phyloP scores from a whole-genome alignment of 2,329 filamentous ascomycete genomes.

The Fusarium nanum region DNA sequence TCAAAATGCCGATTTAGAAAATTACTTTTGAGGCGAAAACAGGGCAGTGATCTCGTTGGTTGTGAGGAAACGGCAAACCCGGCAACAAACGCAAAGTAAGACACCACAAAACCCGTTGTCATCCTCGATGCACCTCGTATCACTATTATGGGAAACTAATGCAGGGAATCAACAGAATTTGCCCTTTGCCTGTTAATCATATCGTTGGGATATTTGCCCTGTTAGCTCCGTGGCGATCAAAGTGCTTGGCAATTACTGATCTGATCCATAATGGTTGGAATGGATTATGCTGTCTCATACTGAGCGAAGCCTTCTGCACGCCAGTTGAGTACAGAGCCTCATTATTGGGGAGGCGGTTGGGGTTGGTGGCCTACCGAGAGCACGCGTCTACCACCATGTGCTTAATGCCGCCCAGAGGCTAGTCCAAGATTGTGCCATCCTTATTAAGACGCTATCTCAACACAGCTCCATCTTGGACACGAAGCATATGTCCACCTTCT shows the following conservation, averaged over 20 bases:
- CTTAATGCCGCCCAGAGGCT: conserved; percentile 9
- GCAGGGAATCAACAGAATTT: not conserved
- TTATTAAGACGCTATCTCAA: conserved; percentile 2
- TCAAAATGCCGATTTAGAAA: conserved; percentile 12
- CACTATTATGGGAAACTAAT: conserved; percentile 1
- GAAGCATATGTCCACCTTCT: not conserved
- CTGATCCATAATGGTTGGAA: not conserved
- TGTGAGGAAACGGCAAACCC: conserved; percentile 6
- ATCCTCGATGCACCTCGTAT: conserved; percentile 6
- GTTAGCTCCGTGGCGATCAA: not conserved
- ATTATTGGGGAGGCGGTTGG: not conserved
- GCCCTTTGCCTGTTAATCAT: rapidly evolving
- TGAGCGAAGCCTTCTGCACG: not conserved
- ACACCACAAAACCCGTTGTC: conserved; percentile 13
- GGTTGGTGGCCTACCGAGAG: not conserved
- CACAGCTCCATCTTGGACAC: conserved; percentile 1
- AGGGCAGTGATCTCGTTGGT: not conserved
- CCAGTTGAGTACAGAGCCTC: not conserved
- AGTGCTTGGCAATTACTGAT: not conserved
- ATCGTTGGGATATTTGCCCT: rapidly evolving
- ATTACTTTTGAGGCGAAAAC: not conserved
- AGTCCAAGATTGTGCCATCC: not conserved
- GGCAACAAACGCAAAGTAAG: not conserved
- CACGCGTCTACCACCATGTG: not conserved
- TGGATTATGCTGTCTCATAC: not conserved